Evolutionary conservation across 2,329 filamentous ascomycete genomes (phyloP).

Genomic region (Volutella citrinella): DNA sequence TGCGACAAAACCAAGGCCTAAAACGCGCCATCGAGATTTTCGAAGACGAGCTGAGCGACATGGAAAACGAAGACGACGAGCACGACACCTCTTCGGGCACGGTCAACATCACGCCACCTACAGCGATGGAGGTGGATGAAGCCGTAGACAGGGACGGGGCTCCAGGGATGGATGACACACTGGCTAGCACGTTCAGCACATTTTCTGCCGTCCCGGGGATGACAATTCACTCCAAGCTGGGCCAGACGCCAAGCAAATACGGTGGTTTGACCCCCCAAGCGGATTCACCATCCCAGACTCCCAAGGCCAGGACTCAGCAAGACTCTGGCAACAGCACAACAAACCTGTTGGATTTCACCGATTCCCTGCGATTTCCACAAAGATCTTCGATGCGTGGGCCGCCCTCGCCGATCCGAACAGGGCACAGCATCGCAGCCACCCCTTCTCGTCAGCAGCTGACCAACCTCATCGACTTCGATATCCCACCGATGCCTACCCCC

Average conservation of each 20-base stretch:
- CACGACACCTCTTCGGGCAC: constrained; percentile 20
- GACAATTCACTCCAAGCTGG: constrained; percentile 76
- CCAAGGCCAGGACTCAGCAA: constrained; percentile 29
- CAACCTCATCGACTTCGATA: constrained; percentile 73
- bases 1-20: constrained; percentile 54
- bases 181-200: constrained; percentile 80
- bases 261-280: constrained; percentile 38
- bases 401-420: constrained; percentile 30
- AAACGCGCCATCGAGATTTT: constrained; percentile 61
- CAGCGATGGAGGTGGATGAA: constrained; percentile 28
- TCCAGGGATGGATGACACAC: constrained; percentile 68
- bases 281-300: constrained; percentile 33
- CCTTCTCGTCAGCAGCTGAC: constrained; percentile 54
- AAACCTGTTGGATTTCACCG: constrained; percentile 86
- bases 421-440: constrained; percentile 35
- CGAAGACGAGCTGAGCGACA: constrained; percentile 47
- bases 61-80: constrained; percentile 29
- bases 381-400: constrained; percentile 44
- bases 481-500: constrained; percentile 90
- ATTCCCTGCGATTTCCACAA: constrained; percentile 56
- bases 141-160: too few relatives aligned
- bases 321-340: constrained; percentile 65
- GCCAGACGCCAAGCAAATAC: constrained; percentile 60
- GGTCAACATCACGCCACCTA: constrained; percentile 25
- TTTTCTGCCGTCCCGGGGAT: constrained; percentile 89